A percentile compares a stretch with the other conserved stretches of the same genome.
Conservation (phyloP, 345 rosid species). For the Pugionium cornutum region DNA sequence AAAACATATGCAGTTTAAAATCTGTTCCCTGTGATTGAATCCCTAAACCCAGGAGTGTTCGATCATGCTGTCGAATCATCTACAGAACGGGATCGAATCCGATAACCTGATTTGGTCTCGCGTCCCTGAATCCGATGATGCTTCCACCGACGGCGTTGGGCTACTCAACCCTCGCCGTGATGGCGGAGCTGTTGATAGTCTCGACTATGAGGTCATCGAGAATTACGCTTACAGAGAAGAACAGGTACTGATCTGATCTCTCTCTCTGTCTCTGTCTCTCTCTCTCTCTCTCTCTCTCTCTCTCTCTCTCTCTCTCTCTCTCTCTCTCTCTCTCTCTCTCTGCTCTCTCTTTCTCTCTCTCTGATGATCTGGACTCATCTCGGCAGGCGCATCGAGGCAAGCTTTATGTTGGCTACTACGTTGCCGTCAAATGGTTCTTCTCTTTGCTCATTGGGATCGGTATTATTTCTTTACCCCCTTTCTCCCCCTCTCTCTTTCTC, state of each 20-base stretch:
- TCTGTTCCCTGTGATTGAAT: constrained; percentile 21
- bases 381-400: constrained; percentile 82
- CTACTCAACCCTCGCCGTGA: constrained; percentile 47
- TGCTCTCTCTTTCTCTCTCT: neutral
- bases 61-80: constrained; percentile 73
- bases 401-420: constrained; percentile 70
- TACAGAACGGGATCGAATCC: constrained; percentile 76
- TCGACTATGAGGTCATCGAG: constrained; percentile 94
- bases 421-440: constrained; percentile 89
- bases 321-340: neutral
- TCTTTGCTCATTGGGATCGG: constrained; percentile 92
- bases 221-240: constrained; percentile 91
- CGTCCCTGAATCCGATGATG: constrained; percentile 73
- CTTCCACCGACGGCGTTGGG: constrained; percentile 55
- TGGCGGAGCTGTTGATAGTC: constrained; percentile 66
- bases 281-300: neutral
- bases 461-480: constrained; percentile 28
- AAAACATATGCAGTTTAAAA: neutral
- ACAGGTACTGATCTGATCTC: constrained; percentile 48
- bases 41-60: constrained; percentile 14
- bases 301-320: no score
- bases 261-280: neutral
- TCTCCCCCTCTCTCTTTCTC: neutral
- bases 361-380: constrained; percentile 16
- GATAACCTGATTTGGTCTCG: constrained; percentile 77